Evolutionary conservation across 495 filamentous ascomycete species (phyloP).

Genomic region (Tuber indicum): DNA sequence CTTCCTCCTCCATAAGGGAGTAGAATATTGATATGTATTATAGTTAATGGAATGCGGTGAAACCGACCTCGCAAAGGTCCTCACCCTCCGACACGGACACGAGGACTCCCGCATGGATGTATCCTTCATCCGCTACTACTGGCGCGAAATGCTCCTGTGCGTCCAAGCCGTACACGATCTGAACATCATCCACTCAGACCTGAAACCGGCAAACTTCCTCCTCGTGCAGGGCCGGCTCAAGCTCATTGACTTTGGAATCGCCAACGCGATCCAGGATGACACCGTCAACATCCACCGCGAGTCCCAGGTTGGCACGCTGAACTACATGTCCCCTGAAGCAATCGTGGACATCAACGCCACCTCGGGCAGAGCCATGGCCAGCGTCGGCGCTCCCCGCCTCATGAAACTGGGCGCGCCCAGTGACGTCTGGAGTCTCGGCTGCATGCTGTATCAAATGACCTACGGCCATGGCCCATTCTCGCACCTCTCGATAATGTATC

Average conservation of each 20-base stretch:
- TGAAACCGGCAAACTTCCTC: conserved; percentile 93
- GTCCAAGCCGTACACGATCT: conserved; percentile 76
- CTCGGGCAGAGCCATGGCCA: conserved; percentile 36
- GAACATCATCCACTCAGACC: conserved; percentile 91
- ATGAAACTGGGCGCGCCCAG: conserved; percentile 95
- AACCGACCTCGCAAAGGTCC: conserved; percentile 82
- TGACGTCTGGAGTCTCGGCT: conserved; percentile 93
- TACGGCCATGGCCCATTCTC: conserved; percentile 90
- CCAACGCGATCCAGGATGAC: conserved; percentile 91
- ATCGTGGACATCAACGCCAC: conserved; percentile 71
- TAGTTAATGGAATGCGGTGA: conserved; percentile 97
- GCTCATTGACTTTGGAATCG: conserved; percentile 93
- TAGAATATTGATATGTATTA: conserved; percentile 15
- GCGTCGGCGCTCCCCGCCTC: conserved; percentile 48
- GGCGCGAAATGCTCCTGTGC: conserved; percentile 98
- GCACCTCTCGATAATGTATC: conserved; percentile 76
- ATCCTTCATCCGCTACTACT: conserved; percentile 90
- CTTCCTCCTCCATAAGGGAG: neutral
- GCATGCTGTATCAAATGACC: conserved; percentile 95
- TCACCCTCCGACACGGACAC: conserved; percentile 62
- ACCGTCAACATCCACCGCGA: conserved; percentile 97
- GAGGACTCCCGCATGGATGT: conserved; percentile 74
- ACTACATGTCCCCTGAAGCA: conserved; percentile 97
- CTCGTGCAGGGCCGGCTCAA: conserved; percentile 78
- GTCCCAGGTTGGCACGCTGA: conserved; percentile 88